Evolutionary conservation across 768 basidiomycete species (phyloP), one percentile per base, ranked within the genome.

Genomic region (Suillus sp.): DNA sequence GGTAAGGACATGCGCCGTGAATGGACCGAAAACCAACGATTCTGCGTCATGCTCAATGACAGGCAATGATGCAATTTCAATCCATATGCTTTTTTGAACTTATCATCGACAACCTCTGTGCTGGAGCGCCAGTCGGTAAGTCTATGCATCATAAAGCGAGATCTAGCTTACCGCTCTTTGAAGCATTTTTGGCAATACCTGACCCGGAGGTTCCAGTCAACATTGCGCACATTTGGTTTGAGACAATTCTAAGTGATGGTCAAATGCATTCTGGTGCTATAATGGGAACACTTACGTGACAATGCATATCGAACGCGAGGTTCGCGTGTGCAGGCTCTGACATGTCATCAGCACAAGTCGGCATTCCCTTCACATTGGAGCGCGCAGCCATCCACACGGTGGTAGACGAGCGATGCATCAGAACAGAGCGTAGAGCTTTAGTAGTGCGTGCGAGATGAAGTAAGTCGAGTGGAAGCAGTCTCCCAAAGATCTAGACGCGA

Each of bases 401-500:
- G 20, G 57, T 60, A 2, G 68, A 64, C 6, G 60, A 40, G 42
- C 65, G 71, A 35, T 66, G 66, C 30, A 75, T 65, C 1, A 79
- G 64, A 18, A 76, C 67, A 8, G 35, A 38, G 20, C 76, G 70
- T 13, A 78, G 68, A 7, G 62, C 68, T 40, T 77, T 77, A 10
- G 69, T 71, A 22, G 69, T 70, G 38, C 76, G 69, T n/a, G 73
- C 48, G 4, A 79, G 70, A 32, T 74, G 64, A 27, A 78, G 70
- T 9, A 78, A 62, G 58, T 78, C 74, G 5, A 72, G 38, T 1
- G 78, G 77, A 10, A 73, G 69, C 14, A 78, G 61, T 60, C 71
- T 61, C 5, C 67, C 66, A 30, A 78, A 71, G 35, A 76, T 66
- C 51, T 61, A n/a, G 34, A 22, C 30, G 43, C 22, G 30, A 43